Evolutionary conservation across 2,329 filamentous ascomycete species (phyloP).

Genomic region (Allantophomopsis cytisporea): DNA sequence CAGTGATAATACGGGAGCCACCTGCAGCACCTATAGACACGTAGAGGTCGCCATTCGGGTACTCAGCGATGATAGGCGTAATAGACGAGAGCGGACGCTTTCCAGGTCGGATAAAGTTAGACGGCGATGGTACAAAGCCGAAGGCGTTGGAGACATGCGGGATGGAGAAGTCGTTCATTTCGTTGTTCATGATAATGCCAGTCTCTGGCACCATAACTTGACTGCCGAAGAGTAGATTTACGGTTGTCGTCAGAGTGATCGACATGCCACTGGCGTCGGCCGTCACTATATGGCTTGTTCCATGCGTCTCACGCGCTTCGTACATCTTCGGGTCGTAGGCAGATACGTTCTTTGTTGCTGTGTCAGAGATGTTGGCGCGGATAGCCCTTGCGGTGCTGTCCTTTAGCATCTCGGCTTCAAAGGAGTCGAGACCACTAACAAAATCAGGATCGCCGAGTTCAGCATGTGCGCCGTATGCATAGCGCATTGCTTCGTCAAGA

Average conservation of each 20-base stretch:
- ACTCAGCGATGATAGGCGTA: slow-evolving; percentile 64
- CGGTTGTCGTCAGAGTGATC: slow-evolving; percentile 70
- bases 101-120: slow-evolving; percentile 68
- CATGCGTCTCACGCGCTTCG: slow-evolving; percentile 55
- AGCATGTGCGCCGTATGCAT: slow-evolving; percentile 71
- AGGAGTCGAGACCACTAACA: slow-evolving; percentile 44
- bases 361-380: slow-evolving; percentile 56
- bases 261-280: slow-evolving; percentile 63
- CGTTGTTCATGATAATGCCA: slow-evolving; percentile 32
- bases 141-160: slow-evolving; percentile 68
- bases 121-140: slow-evolving; percentile 65
- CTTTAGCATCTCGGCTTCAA: slow-evolving; percentile 57
- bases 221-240: slow-evolving; percentile 79
- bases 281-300: slow-evolving; percentile 61
- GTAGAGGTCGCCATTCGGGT: slow-evolving; percentile 49
- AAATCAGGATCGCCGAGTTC: slow-evolving; percentile 73
- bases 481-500: slow-evolving; percentile 78
- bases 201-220: slow-evolving; percentile 68
- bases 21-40: slow-evolving; percentile 65
- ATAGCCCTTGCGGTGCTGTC: slow-evolving; percentile 42
- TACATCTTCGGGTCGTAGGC: slow-evolving; percentile 60
- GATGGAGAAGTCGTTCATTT: slow-evolving; percentile 76
- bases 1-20: slow-evolving; percentile 71
- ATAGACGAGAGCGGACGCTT: slow-evolving; percentile 81
- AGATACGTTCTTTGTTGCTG: slow-evolving; percentile 54